Evolutionary conservation across 495 filamentous ascomycete species (phyloP).

Genomic region (Cercophora scortea): DNA sequence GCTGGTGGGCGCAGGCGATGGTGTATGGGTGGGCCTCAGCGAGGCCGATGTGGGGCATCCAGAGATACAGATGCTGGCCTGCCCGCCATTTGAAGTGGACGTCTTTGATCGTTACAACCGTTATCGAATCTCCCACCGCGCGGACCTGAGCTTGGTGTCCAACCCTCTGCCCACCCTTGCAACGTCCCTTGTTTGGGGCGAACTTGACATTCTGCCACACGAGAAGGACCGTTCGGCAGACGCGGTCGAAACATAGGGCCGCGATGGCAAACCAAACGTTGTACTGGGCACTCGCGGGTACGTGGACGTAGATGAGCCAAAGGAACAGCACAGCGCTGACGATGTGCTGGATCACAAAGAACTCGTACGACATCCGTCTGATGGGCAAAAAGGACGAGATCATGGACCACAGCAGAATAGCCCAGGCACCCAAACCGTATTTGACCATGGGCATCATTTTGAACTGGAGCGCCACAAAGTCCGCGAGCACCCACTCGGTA

Average conservation of each 20-base stretch:
- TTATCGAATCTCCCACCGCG: conserved; percentile 54
- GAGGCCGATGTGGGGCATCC: conserved; percentile 57
- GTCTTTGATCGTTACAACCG: conserved; percentile 60
- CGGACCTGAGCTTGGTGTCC: conserved; percentile 56
- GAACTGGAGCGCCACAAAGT: conserved; percentile 56
- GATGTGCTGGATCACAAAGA: conserved; percentile 78
- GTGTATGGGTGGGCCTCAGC: conserved; percentile 80
- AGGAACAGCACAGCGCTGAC: conserved; percentile 59
- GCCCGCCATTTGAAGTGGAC: conserved; percentile 64
- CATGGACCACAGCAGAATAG: conserved; percentile 61
- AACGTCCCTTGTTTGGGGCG: conserved; percentile 25
- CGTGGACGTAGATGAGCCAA: conserved; percentile 58
- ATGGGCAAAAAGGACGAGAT: conserved; percentile 62
- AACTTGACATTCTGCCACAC: conserved; percentile 58
- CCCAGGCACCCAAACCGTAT: conserved; percentile 68
- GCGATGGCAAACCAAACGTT: conserved; percentile 70
- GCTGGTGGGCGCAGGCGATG: conserved; percentile 48
- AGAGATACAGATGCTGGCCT: conserved; percentile 75
- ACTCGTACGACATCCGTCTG: conserved; percentile 62
- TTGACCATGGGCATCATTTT: conserved; percentile 55
- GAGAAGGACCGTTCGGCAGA: conserved; percentile 41
- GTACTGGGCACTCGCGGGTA: conserved; percentile 45
- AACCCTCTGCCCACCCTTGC: conserved; percentile 32
- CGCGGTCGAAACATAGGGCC: conserved; percentile 62
- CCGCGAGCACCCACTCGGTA: conserved; percentile 54